phyloP scores from a whole-genome alignment of 2,329 filamentous ascomycete species.

The Mariannaea elegans region DNA sequence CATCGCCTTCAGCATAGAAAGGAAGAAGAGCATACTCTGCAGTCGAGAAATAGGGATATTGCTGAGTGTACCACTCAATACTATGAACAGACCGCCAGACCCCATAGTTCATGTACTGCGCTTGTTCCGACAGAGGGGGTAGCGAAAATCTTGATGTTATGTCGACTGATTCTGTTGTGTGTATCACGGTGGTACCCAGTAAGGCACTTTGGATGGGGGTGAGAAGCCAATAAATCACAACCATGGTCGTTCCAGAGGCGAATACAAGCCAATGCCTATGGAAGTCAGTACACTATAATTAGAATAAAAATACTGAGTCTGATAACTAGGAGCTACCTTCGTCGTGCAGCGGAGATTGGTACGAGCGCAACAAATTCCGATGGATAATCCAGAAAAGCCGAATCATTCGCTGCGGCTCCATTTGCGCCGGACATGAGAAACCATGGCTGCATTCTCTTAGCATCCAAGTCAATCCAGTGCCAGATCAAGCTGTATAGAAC shows the following conservation, averaged over 20 bases:
- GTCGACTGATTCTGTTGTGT: constrained; percentile 15
- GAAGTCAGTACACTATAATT: too few relatives aligned
- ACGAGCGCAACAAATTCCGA: constrained; percentile 47
- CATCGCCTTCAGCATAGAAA: not conserved
- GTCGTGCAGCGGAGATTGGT: constrained; percentile 42
- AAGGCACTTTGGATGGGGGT: constrained; percentile 66
- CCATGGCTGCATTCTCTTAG: constrained; percentile 68
- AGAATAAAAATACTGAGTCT: too few relatives aligned
- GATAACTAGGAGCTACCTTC: constrained; percentile 44
- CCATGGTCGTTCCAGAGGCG: constrained; percentile 54
- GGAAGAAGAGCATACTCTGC: constrained; percentile 8
- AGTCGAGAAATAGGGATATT: constrained; percentile 5
- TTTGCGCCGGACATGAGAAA: constrained; percentile 60
- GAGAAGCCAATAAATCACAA: constrained; percentile 63
- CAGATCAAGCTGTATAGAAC: constrained; percentile 65
- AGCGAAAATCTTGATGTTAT: too few relatives aligned
- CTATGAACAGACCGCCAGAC: too few relatives aligned
- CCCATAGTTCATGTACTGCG: too few relatives aligned
- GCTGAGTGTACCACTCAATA: too few relatives aligned
- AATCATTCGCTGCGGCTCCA: constrained; percentile 55
- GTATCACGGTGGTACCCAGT: constrained; percentile 52
- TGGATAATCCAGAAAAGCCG: constrained; percentile 63
- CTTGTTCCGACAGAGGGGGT: too few relatives aligned
- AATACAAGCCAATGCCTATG: constrained; percentile 64
- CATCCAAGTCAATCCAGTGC: constrained; percentile 68